Evolutionary conservation across 202 grass and related monocot genomes (phyloP).

Genomic region (Saccharum hybrid): DNA sequence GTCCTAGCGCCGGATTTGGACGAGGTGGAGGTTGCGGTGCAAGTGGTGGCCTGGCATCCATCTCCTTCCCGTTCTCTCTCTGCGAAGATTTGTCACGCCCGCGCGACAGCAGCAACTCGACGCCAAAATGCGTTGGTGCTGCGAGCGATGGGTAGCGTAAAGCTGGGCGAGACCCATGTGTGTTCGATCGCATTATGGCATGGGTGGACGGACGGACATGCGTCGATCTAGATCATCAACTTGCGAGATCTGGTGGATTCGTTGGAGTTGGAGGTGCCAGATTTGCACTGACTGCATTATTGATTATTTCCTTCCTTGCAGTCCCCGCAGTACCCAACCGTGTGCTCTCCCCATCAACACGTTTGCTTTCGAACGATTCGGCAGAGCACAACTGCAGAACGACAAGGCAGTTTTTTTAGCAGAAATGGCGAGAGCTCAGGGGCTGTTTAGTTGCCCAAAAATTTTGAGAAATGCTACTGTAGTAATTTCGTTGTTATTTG

Average conservation of each 20-base stretch:
- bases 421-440: too few relatives aligned
- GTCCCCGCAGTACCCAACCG: too few relatives aligned
- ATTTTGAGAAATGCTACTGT: too few relatives aligned
- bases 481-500: too few relatives aligned
- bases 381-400: not conserved
- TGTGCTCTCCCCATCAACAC: not conserved
- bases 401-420: not conserved
- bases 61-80: too few relatives aligned
- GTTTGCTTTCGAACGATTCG: not conserved
- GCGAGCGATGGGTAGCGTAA: not conserved
- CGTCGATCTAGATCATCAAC: not conserved
- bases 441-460: too few relatives aligned
- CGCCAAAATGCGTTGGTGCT: not conserved
- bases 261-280: not conserved
- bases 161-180: not conserved
- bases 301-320: not conserved
- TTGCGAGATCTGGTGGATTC: conserved; percentile 6
- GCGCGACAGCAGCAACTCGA: not conserved
- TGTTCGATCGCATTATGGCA: not conserved
- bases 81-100: not conserved
- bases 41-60: too few relatives aligned
- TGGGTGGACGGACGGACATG: not conserved
- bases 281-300: not conserved
- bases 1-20: not conserved
- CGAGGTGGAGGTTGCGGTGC: not conserved